Percentiles rank a stretch among this genome's conserved stretches.
Evolutionary conservation across 305 asterid genomes (phyloP).

Genomic region (Rubia balearica): DNA sequence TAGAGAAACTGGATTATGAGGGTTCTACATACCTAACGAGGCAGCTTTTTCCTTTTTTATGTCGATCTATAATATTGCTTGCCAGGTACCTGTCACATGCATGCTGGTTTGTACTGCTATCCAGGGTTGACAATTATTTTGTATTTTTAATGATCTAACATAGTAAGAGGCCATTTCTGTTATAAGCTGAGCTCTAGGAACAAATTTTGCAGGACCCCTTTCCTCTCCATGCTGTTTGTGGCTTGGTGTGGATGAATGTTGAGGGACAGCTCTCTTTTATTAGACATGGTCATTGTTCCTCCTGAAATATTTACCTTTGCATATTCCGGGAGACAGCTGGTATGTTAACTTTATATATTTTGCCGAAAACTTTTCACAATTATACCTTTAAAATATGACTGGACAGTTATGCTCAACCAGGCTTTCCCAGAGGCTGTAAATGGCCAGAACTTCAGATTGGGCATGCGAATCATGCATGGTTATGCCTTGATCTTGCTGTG

Average conservation of each 20-base stretch:
- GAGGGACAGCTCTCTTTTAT: constrained; percentile 97
- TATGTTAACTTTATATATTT: constrained; percentile 28
- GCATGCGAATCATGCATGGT: constrained; percentile 66
- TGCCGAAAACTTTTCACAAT: constrained; percentile 11
- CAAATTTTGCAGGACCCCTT: constrained; percentile 61
- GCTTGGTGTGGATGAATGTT: constrained; percentile 82
- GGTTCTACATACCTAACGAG: constrained; percentile 69
- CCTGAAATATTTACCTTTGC: constrained; percentile 87
- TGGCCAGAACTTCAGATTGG: constrained; percentile 53
- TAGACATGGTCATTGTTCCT: constrained; percentile 61
- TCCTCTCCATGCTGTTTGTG: constrained; percentile 85
- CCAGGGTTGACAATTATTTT: not conserved
- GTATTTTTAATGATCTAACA: not conserved
- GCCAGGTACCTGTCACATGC: constrained; percentile 48
- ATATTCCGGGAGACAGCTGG: constrained; percentile 50
- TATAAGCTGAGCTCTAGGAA: constrained; percentile 8
- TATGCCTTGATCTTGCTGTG: constrained; percentile 64
- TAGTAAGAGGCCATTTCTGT: too few relatives aligned
- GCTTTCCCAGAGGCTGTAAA: constrained; percentile 47
- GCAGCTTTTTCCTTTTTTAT: constrained; percentile 84
- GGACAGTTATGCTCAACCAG: constrained; percentile 34
- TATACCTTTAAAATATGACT: constrained; percentile 7
- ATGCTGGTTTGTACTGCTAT: not conserved
- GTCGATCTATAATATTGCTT: constrained; percentile 66
- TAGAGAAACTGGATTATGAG: constrained; percentile 88